Percentiles rank a stretch among this genome's conserved stretches.
phyloP scores from a whole-genome alignment of 352 stramenopile species.

The Phytopythium aichiense region DNA sequence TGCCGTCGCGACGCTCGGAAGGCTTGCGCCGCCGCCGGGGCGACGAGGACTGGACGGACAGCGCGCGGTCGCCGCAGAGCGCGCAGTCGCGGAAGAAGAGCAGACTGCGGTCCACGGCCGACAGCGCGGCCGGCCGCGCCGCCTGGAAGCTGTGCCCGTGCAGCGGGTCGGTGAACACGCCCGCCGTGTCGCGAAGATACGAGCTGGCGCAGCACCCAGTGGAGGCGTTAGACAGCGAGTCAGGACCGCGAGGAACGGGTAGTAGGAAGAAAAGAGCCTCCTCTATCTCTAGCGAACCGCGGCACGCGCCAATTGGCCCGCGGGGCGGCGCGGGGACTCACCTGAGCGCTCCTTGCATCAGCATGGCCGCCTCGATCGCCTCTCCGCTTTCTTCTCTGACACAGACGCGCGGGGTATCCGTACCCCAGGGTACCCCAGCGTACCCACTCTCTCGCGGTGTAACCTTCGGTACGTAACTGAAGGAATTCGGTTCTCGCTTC shows the following conservation, averaged over 20 bases:
- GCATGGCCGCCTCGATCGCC: neutral
- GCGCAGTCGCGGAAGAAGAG: conserved; percentile 64
- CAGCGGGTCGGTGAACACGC: conserved; percentile 37
- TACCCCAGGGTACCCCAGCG: neutral
- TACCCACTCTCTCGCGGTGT: neutral
- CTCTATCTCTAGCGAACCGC: neutral
- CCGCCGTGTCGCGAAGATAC: conserved; percentile 35
- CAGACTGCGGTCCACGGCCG: conserved; percentile 45
- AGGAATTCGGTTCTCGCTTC: too few species aligned
- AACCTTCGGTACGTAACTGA: neutral
- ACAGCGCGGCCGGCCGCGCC: conserved; percentile 23
- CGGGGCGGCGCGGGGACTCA: conserved; percentile 6
- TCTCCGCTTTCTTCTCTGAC: neutral
- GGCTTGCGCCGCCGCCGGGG: neutral
- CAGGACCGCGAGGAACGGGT: neutral
- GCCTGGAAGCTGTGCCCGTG: conserved; percentile 60
- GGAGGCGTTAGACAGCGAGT: neutral
- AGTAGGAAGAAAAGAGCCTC: neutral
- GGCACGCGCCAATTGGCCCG: neutral
- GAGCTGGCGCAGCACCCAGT: conserved; percentile 14
- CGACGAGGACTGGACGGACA: conserved; percentile 20
- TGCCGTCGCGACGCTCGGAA: too few species aligned
- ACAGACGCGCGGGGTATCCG: neutral
- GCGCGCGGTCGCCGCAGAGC: conserved; percentile 43
- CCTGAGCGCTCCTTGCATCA: conserved; percentile 32